Percentiles rank a stretch among this genome's conserved stretches.
phyloP scores from a whole-genome alignment of 495 filamentous ascomycete genomes.

The Lasiosphaeria miniovina region DNA sequence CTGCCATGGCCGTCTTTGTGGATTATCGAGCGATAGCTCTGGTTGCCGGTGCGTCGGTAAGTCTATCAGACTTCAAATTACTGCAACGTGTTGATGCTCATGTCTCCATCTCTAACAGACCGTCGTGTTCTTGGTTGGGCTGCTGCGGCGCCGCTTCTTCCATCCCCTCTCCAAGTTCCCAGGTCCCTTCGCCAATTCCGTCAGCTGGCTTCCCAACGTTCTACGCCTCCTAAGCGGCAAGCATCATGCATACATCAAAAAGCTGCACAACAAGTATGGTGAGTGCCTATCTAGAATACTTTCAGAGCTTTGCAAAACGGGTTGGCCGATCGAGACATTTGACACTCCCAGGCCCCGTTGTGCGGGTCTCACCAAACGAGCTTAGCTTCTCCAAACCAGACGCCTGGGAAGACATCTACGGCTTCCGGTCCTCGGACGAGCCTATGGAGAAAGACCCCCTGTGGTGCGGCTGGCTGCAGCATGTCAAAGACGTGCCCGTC shows the following conservation, averaged over 20 bases:
- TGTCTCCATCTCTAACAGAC: too few species aligned
- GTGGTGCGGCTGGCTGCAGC: constrained; percentile 36
- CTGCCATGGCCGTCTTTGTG: too few species aligned
- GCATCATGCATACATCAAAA: constrained; percentile 14
- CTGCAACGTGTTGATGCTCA: too few species aligned
- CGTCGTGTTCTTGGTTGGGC: too few species aligned
- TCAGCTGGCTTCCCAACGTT: constrained; percentile 13
- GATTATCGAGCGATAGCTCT: too few species aligned
- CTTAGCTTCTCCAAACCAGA: constrained; percentile 20
- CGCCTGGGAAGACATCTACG: constrained; percentile 52
- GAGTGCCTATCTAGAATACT: background rate
- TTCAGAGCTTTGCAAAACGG: too few species aligned
- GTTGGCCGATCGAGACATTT: background rate
- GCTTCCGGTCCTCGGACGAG: constrained; percentile 21
- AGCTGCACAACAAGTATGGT: constrained; percentile 17
- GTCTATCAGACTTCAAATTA: too few species aligned
- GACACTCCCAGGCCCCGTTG: constrained; percentile 10
- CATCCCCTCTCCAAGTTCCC: constrained; percentile 18
- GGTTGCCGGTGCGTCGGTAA: too few species aligned
- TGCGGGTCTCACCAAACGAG: constrained; percentile 21
- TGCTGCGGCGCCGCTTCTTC: constrained; percentile 5
- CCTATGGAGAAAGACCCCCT: constrained; percentile 43
- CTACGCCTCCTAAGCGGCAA: constrained; percentile 13
- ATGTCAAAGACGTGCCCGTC: constrained; percentile 10
- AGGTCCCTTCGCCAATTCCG: constrained; percentile 16